Base-by-base conservation (phyloP, 768 basidiomycete genomes). In the Podaxis sp. region DNA sequence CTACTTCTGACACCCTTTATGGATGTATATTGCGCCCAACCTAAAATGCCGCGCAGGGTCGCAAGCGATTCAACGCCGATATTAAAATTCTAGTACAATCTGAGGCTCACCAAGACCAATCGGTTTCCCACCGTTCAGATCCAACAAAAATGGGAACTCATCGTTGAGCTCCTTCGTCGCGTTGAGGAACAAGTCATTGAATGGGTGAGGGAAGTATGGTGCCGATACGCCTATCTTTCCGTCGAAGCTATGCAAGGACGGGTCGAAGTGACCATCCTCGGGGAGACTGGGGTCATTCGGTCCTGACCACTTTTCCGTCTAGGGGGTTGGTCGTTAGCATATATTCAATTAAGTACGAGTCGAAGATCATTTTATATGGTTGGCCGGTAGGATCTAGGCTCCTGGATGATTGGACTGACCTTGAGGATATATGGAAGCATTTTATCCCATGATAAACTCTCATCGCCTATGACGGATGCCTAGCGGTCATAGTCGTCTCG, bases 101-200 rank as follows among this genome's bases (percentile, higher is more conserved):
- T 33, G 33, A 22, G 44, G 24, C 63, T 49, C 26, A 63, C 63
- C 40, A 13, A 57, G 24, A 9, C 64, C 64, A 12, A 60, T 52
- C 2, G 64, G 52, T 9, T 38, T 17, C 15, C 64, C 64, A 33
- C 24, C 38, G 44, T 61, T 64, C 17, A 15, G 26, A 52, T 64
- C 64, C 9, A 60, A 22, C 24, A 59, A 44, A 38, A 24, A 42
- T 15, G 64, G 36, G 59, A 58, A 59, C 42, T 64, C 64, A 19
- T 46, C n/a, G 44, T 5, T 46, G 44, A 46, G 44, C 7, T 46
- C 44, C 15, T 46, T 46, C 2, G 19, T 19, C 19, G 44, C 44
- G 17, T 46, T 19, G 44, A 46, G n/a, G 5, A 36, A 30, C 6
- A 54, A 54, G 55, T 63, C 44, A 17, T 46, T 46, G 8, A 46